Evolutionary conservation across 164 flowering plant species (phyloP).

Genomic region (Saururus chinensis): DNA sequence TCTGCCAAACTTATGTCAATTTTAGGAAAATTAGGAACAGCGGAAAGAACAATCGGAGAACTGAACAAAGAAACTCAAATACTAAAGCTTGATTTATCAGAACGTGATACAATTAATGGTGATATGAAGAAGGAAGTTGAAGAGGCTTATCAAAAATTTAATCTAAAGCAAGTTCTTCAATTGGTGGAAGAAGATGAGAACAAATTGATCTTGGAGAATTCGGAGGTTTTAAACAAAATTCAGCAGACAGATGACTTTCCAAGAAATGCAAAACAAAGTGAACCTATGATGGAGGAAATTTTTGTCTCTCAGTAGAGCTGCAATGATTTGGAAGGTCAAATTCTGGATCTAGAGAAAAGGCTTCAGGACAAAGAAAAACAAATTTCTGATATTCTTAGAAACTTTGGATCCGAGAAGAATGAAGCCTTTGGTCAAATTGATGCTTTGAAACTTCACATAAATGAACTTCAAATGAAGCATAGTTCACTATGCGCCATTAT

Average conservation of each 20-base stretch:
- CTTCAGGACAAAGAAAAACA: conserved; percentile 23
- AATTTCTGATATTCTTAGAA: conserved; percentile 16
- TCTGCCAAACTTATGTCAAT: conserved; percentile 17
- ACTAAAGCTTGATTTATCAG: too few species aligned
- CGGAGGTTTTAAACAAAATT: conserved; percentile 32
- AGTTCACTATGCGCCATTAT: background rate
- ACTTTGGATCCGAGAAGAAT: too few species aligned
- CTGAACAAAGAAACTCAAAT: conserved; percentile 17
- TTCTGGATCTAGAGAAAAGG: conserved; percentile 20
- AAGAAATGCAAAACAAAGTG: conserved; percentile 24
- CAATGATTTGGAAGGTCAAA: conserved; percentile 11
- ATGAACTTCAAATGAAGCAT: conserved; percentile 2
- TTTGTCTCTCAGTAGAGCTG: conserved; percentile 2
- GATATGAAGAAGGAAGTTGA: conserved; percentile 15
- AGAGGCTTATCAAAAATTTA: conserved; percentile 25
- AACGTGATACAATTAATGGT: background rate
- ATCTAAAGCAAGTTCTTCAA: conserved; percentile 21
- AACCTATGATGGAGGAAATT: conserved; percentile 21
- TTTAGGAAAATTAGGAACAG: conserved; percentile 15
- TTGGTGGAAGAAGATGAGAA: too few species aligned
- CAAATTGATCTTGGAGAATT: too few species aligned
- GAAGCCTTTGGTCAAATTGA: conserved; percentile 15
- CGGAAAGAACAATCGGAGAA: conserved; percentile 3
- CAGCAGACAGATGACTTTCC: conserved; percentile 22
- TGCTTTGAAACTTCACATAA: background rate